phyloP scores from a whole-genome alignment of 371 early-diverging fungal genomes.

The Mucor piriformis region DNA sequence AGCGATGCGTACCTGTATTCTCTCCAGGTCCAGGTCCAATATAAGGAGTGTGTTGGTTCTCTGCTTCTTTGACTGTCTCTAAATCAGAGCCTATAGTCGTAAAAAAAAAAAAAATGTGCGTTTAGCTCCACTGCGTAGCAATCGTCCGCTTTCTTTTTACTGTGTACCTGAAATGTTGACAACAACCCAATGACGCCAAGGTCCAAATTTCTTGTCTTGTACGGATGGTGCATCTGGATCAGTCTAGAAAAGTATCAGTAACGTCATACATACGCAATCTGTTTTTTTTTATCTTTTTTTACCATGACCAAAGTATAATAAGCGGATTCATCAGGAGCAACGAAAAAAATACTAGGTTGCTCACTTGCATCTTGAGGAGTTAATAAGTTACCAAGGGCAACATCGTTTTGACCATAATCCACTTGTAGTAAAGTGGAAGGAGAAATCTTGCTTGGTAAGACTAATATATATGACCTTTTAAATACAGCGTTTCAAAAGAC shows the following conservation, averaged over 20 bases:
- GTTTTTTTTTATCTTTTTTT: no score
- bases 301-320: constrained; percentile 62
- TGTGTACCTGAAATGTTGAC: constrained; percentile 61
- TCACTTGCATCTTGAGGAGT: constrained; percentile 34
- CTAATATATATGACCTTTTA: constrained; percentile 20
- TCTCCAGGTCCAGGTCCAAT: constrained; percentile 61
- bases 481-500: no score
- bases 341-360: constrained; percentile 44
- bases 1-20: constrained; percentile 64
- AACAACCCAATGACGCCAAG: constrained; percentile 70
- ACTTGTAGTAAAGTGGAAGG: constrained; percentile 41
- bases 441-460: constrained; percentile 28
- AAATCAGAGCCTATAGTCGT: constrained; percentile 22
- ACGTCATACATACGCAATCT: background rate
- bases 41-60: constrained; percentile 48
- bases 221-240: constrained; percentile 71
- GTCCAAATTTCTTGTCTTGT: constrained; percentile 50
- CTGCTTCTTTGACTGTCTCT: constrained; percentile 18
- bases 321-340: constrained; percentile 39
- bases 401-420: constrained; percentile 43
- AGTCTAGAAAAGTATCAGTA: constrained; percentile 25
- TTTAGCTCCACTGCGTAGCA: no score
- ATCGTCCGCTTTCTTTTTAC: no score
- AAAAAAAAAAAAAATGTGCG: background rate
- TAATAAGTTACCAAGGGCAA: constrained; percentile 52